These are phyloP conservation scores for Kuraishia floccosa DNA, from an alignment of 805 yeast species.

Conservation along the genomic window DNA sequence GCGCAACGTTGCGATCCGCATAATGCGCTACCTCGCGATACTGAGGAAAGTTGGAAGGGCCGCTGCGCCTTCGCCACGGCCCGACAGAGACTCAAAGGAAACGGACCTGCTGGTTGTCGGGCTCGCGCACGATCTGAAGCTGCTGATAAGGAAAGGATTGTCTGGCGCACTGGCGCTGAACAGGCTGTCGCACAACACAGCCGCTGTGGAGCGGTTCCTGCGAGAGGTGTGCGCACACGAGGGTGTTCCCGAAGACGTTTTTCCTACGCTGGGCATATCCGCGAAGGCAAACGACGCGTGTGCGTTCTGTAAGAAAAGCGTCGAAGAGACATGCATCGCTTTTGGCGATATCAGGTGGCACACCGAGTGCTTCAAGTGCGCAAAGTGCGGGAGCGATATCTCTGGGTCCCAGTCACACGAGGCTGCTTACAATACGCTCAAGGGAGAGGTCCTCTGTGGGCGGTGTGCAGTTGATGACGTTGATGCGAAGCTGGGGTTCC, in stretches of 20 bases:
- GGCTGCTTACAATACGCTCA: constrained; percentile 29
- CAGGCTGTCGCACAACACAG: constrained; percentile 41
- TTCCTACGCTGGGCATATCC: constrained; percentile 34
- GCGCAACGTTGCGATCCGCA: constrained; percentile 75
- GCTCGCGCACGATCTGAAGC: constrained; percentile 83
- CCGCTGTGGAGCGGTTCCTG: constrained; percentile 55
- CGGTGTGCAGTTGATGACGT: constrained; percentile 46
- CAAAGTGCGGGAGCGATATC: constrained; percentile 37
- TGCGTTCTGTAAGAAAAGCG: constrained; percentile 54
- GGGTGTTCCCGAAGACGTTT: constrained; percentile 22
- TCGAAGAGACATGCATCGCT: constrained; percentile 73
- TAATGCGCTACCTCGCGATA: constrained; percentile 81
- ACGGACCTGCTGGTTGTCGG: constrained; percentile 83
- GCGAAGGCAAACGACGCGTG: constrained; percentile 69
- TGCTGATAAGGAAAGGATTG: constrained; percentile 72
- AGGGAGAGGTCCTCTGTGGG: constrained; percentile 38
- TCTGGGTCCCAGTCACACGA: constrained; percentile 24
- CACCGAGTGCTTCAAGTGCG: constrained; percentile 57
- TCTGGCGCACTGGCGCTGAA: constrained; percentile 65
- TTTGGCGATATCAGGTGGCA: constrained; percentile 73
- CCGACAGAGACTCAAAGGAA: too few relatives aligned
- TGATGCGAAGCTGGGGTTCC: constrained; percentile 43
- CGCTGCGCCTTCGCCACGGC: constrained; percentile 20
- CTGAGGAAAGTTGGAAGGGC: constrained; percentile 44
- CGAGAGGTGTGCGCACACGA: constrained; percentile 38